phyloP scores from a whole-genome alignment of 345 rosid genomes.

The Psidium friedrichsthalianum region DNA sequence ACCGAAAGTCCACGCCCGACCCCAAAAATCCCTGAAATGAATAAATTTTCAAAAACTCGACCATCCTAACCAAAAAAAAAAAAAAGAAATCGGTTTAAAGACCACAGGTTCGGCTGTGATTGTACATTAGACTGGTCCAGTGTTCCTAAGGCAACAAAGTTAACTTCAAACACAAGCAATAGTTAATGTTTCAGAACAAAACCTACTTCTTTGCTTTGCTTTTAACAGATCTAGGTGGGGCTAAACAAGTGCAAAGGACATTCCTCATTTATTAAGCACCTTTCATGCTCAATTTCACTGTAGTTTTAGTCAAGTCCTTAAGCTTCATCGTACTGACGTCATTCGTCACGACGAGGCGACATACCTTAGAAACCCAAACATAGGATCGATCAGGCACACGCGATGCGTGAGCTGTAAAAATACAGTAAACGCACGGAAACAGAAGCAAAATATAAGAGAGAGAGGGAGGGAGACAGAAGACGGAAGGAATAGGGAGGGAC shows the following conservation, averaged over 20 bases:
- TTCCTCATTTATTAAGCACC: neutral
- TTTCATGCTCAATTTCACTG: neutral
- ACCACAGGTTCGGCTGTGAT: neutral
- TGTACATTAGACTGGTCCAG: neutral
- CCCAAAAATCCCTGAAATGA: conserved; percentile 68
- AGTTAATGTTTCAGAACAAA: neutral
- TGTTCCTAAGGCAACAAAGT: neutral
- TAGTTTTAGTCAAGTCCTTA: neutral
- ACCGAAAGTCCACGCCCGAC: conserved; percentile 83
- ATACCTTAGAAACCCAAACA: neutral
- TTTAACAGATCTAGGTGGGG: neutral
- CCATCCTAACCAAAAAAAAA: neutral
- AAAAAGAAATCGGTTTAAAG: neutral
- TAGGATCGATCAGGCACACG: neutral
- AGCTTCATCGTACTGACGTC: neutral
- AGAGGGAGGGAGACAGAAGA: neutral
- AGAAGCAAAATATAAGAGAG: neutral
- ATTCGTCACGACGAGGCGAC: neutral
- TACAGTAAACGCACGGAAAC: neutral
- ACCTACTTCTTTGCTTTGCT: neutral
- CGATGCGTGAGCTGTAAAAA: neutral
- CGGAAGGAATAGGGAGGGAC: conserved; percentile 9
- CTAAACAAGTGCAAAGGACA: neutral
- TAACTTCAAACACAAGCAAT: neutral
- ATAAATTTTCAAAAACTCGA: neutral